Base-by-base conservation (phyloP, 2,329 filamentous ascomycete species). In the Colletotrichum musae region DNA sequence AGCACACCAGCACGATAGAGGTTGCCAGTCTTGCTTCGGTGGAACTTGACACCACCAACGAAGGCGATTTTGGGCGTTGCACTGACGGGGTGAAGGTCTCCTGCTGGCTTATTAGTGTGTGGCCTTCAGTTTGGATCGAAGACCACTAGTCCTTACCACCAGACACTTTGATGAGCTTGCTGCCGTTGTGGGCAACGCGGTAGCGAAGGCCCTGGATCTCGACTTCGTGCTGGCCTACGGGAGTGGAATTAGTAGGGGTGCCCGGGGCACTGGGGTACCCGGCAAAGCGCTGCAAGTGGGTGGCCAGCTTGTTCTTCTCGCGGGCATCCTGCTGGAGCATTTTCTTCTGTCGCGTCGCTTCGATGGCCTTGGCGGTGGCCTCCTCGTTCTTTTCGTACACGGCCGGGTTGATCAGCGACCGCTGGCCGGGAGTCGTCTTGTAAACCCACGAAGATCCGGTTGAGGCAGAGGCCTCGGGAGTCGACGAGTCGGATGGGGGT, bases 21-120 rank as follows among this genome's bases (percentile, higher is more conserved):
- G 74, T 97, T 97, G 71, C 94, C 94, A 74, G 92, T 92, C 79
- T 95, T 97, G 80, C 93, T 97, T 73, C 94, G 89, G 75, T 94
- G 87, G 77, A 97, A 97, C 72, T 88, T 90, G 75, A 97, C 93
- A 50, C 94, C 93, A 60, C 92, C 93, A 70, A 97, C 84, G 6
- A 85, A 82, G 48, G 91, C 87, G 72, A 86, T 88, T 80, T 94
- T 96, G 0, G 94, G 94, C 2, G 94, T 97, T 56, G 87, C 84
- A 61, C 87, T 89, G 62, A 88, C 86, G 45, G 87, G 84, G 75
- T 90, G 89, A 54, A 84, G 81, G 73, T 91, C 89, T 79, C 85
- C 87, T 90, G 76, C 71, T 77, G 74, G 75, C 28, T 58, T 64
- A 70, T 65, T n/a, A 72, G 62, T 39, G 21, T 36, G 32, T 36